These are phyloP conservation scores for Rhodamnia rubescens DNA, from an alignment of 345 rosid genomes.

Conservation along the genomic window DNA sequence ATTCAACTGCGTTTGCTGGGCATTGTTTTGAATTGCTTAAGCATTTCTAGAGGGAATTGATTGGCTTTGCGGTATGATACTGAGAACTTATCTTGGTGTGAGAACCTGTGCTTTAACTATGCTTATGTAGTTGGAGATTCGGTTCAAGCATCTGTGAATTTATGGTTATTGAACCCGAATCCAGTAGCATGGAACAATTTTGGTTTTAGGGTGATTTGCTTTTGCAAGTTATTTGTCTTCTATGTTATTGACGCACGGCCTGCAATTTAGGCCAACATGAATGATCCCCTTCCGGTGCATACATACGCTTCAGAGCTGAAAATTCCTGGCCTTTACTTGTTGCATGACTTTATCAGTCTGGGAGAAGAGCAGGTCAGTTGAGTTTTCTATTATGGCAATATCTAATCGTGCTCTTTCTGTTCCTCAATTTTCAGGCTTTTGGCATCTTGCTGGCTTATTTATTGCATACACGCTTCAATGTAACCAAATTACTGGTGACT, in stretches of 20 bases:
- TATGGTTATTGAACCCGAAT: background rate
- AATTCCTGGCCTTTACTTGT: constrained; percentile 68
- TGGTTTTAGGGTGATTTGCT: background rate
- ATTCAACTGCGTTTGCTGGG: background rate
- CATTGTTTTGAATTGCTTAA: background rate
- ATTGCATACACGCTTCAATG: background rate
- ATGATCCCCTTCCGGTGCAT: constrained; percentile 38
- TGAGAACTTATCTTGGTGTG: background rate
- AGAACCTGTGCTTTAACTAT: background rate
- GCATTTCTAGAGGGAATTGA: background rate
- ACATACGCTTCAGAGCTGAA: constrained; percentile 49
- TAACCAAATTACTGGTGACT: background rate
- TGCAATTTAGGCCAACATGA: constrained; percentile 18
- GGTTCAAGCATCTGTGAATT: background rate
- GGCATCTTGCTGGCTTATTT: background rate
- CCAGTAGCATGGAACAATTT: background rate
- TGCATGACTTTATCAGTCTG: constrained; percentile 49
- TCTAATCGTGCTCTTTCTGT: background rate
- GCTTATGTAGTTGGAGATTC: background rate
- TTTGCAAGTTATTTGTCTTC: background rate
- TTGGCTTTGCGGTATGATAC: background rate
- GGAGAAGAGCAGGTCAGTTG: constrained; percentile 62
- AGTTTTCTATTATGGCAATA: background rate
- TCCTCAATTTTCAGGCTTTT: background rate
- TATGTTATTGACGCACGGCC: background rate